Percentiles rank a stretch among this genome's conserved stretches.
These are phyloP conservation scores for Heracleum sosnowskyi DNA, from an alignment of 129 eudicot genomes.

Conservation along the genomic window DNA sequence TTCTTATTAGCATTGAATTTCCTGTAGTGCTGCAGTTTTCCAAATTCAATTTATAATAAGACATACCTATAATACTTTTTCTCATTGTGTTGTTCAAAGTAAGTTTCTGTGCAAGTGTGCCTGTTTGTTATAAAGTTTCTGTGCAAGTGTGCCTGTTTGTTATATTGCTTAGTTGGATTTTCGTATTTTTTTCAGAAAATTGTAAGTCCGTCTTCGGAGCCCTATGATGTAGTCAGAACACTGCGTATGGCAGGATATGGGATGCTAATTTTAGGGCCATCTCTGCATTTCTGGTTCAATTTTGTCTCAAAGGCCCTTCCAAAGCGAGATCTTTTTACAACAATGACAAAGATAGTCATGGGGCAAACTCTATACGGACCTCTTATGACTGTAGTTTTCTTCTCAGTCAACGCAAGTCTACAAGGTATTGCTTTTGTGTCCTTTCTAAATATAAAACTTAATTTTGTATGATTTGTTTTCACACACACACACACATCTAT, in stretches of 20 bases:
- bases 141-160: not conserved
- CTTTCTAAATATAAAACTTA: not conserved
- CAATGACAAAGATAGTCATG: constrained; percentile 57
- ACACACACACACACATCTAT: not conserved
- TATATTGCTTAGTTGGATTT: not conserved
- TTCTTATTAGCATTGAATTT: not conserved
- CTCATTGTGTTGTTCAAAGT: not conserved
- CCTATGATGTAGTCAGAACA: constrained; percentile 60
- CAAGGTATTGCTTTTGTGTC: constrained; percentile 51
- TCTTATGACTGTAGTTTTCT: constrained; percentile 63
- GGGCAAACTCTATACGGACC: constrained; percentile 87
- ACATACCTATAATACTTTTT: not conserved
- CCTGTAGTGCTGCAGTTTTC: not conserved
- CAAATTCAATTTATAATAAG: not conserved
- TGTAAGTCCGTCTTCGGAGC: constrained; percentile 36
- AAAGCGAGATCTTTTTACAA: constrained; percentile 53
- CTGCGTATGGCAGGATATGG: constrained; percentile 90
- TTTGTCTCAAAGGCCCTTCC: constrained; percentile 58
- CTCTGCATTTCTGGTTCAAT: constrained; percentile 83
- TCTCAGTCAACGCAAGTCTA: constrained; percentile 69
- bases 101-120: not conserved
- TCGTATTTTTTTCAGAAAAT: constrained; percentile 38
- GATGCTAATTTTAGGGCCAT: constrained; percentile 61
- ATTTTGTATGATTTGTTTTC: not conserved
- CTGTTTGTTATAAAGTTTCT: not conserved